A percentile compares a stretch with the other conserved stretches of the same genome.
phyloP scores from a whole-genome alignment of 805 yeast species.

The Candida germanica region DNA sequence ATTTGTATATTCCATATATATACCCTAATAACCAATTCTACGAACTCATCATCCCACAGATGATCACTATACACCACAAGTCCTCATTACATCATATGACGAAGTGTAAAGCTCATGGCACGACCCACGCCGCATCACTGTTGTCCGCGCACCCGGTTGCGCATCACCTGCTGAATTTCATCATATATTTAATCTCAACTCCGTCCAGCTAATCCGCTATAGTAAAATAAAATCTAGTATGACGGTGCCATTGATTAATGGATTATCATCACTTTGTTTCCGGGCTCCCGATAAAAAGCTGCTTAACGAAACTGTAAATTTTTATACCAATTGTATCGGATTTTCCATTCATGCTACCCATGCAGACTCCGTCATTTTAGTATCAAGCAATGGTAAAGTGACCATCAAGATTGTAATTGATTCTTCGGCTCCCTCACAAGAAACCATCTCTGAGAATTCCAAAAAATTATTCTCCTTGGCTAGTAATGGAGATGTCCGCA shows the following conservation, averaged over 20 bases:
- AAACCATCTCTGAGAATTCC: constrained; percentile 15
- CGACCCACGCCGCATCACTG: constrained; percentile 5
- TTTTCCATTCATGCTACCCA: constrained; percentile 22
- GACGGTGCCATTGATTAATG: constrained; percentile 49
- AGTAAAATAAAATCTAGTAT: constrained; percentile 12
- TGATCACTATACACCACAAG: not conserved
- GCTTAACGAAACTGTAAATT: constrained; percentile 46
- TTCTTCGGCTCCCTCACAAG: constrained; percentile 15
- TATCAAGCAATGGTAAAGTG: constrained; percentile 20
- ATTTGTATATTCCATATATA: too few relatives aligned
- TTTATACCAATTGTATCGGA: constrained; percentile 51
- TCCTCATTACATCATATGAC: constrained; percentile 3
- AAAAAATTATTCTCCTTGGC: constrained; percentile 17
- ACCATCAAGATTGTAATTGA: constrained; percentile 20
- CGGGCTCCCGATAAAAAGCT: constrained; percentile 49
- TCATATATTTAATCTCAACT: too few relatives aligned
- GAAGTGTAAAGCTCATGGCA: not conserved
- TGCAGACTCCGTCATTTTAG: constrained; percentile 17
- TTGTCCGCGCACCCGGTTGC: constrained; percentile 7
- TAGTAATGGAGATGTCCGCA: constrained; percentile 47
- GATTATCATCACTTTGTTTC: constrained; percentile 50
- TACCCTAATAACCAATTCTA: too few relatives aligned
- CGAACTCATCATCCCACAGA: too few relatives aligned
- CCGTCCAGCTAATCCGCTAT: too few relatives aligned
- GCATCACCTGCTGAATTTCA: too few relatives aligned